phyloP scores from a whole-genome alignment of 1,139 yeast genomes.

The Kodamaea alishanica region DNA sequence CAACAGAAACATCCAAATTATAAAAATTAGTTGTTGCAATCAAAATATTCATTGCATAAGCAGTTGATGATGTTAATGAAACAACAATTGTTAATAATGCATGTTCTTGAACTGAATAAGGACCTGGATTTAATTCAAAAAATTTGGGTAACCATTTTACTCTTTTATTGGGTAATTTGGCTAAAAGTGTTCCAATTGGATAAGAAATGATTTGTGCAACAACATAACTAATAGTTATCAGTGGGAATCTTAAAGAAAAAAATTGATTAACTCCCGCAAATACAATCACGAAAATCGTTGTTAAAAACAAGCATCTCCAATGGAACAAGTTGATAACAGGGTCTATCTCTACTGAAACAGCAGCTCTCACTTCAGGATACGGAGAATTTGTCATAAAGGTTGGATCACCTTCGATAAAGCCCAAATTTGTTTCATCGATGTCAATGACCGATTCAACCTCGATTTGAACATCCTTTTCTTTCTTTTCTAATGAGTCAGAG shows the following conservation, averaged over 20 bases:
- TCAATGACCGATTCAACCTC: constrained; percentile 5
- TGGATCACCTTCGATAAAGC: constrained; percentile 27
- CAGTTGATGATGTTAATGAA: constrained; percentile 16
- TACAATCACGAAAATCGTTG: constrained; percentile 17
- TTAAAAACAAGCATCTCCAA: constrained; percentile 18
- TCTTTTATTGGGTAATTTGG: constrained; percentile 21
- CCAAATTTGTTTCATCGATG: constrained; percentile 12
- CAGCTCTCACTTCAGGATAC: constrained; percentile 21
- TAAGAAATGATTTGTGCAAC: constrained; percentile 24
- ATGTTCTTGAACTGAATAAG: constrained; percentile 21
- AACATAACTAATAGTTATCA: constrained; percentile 20
- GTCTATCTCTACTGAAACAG: constrained; percentile 15
- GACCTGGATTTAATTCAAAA: constrained; percentile 37
- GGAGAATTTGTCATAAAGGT: constrained; percentile 23
- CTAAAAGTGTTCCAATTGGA: constrained; percentile 21
- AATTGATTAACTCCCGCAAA: constrained; percentile 24
- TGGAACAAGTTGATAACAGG: constrained; percentile 15
- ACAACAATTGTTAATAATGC: constrained; percentile 17
- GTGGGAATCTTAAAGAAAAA: constrained; percentile 23
- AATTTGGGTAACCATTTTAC: constrained; percentile 15
- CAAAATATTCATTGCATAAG: constrained; percentile 19
- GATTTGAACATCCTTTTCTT: no score
- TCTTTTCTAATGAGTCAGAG: no score
- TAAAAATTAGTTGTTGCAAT: constrained; percentile 28
- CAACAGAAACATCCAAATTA: constrained; percentile 37